Evolutionary conservation across 768 basidiomycete species (phyloP).

Genomic region (Mycena pura): DNA sequence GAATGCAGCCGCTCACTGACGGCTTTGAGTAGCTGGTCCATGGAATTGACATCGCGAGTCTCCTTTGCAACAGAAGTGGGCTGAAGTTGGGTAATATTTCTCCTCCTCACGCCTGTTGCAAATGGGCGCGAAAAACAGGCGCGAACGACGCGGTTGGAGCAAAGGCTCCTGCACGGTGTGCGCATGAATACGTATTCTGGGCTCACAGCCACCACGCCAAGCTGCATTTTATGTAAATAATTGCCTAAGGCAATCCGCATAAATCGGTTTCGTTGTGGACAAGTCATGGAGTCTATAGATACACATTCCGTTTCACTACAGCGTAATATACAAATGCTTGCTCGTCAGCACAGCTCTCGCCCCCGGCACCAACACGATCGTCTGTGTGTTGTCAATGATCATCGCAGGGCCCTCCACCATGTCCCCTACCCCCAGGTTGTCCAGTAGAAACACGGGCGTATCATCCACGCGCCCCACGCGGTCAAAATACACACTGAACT

Average conservation of each 20-base stretch:
- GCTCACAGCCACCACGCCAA: too few species aligned
- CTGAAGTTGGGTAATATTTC: neutral
- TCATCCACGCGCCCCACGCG: conserved; percentile 74
- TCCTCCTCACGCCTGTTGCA: neutral
- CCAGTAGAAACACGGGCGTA: conserved; percentile 82
- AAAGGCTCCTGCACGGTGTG: too few species aligned
- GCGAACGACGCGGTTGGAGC: too few species aligned
- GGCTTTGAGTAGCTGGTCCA: conserved; percentile 61
- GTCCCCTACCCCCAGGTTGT: conserved; percentile 71
- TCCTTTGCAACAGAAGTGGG: conserved; percentile 50
- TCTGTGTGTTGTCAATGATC: conserved; percentile 96
- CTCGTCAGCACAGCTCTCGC: conserved; percentile 71
- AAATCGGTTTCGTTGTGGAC: too few species aligned
- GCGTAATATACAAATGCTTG: conserved; percentile 67
- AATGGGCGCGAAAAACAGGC: neutral
- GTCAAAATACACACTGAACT: conserved; percentile 82
- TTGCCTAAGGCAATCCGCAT: too few species aligned
- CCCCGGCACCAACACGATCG: conserved; percentile 85
- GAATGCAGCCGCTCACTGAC: conserved; percentile 54
- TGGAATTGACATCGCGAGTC: conserved; percentile 61
- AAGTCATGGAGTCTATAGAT: too few species aligned
- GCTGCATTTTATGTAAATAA: too few species aligned
- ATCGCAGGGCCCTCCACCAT: conserved; percentile 85
- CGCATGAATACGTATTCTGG: too few species aligned
- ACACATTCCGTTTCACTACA: too few species aligned